phyloP scores from a whole-genome alignment of 2,329 filamentous ascomycete species.

The Fusarium pseudoanthophilum region DNA sequence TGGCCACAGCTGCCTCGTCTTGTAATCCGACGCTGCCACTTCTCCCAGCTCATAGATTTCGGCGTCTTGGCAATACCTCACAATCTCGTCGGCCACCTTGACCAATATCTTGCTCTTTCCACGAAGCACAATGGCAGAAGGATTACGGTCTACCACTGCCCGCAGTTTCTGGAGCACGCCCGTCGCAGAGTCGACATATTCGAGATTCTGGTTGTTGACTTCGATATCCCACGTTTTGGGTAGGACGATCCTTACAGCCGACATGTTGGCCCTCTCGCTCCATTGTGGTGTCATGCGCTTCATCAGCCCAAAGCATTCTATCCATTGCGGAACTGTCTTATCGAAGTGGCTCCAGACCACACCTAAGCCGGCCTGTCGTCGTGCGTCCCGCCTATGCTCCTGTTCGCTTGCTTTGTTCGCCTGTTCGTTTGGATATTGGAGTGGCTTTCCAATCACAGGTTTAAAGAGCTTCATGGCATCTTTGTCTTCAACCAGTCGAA shows the following conservation, averaged over 20 bases:
- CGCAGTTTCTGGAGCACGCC: constrained; percentile 49
- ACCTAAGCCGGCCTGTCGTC: constrained; percentile 53
- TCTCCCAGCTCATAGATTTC: constrained; percentile 53
- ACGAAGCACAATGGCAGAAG: constrained; percentile 49
- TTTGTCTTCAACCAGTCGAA: constrained; percentile 24
- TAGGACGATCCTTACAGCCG: constrained; percentile 51
- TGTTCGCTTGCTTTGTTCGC: constrained; percentile 40
- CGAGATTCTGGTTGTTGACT: constrained; percentile 48
- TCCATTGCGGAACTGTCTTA: constrained; percentile 53
- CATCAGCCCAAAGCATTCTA: constrained; percentile 52
- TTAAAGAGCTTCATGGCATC: constrained; percentile 39
- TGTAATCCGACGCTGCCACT: constrained; percentile 49
- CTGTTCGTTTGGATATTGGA: constrained; percentile 43
- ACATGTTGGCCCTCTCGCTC: constrained; percentile 48
- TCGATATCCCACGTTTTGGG: constrained; percentile 50
- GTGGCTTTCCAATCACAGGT: constrained; percentile 44
- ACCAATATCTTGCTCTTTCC: constrained; percentile 47
- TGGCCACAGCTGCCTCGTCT: constrained; percentile 52
- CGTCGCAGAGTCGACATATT: constrained; percentile 50
- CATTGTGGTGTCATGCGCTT: constrained; percentile 50
- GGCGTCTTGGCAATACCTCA: constrained; percentile 45
- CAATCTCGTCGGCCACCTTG: constrained; percentile 50
- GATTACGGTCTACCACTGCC: constrained; percentile 48
- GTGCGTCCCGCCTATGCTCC: constrained; percentile 40
- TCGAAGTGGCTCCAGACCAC: constrained; percentile 47